Evolutionary conservation across 352 stramenopile genomes (phyloP).

Genomic region (Pilasporangium apinafurcum): DNA sequence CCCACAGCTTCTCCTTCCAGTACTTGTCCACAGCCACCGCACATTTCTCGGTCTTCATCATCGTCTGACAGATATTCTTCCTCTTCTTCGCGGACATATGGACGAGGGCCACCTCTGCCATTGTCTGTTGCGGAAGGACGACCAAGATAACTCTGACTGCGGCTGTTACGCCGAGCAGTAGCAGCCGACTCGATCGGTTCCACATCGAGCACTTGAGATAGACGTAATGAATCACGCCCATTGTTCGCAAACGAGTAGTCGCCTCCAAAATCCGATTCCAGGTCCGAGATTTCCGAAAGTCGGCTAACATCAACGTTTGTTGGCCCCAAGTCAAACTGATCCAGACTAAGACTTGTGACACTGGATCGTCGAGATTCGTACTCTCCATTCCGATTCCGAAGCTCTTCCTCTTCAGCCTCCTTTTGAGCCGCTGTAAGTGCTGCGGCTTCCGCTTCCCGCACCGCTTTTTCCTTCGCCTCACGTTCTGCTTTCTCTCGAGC

Average conservation of each 20-base stretch:
- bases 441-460: conserved; percentile 11
- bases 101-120: too few species aligned
- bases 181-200: conserved; percentile 50
- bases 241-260: conserved; percentile 61
- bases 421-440: conserved; percentile 8
- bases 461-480: conserved; percentile 17
- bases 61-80: conserved; percentile 49
- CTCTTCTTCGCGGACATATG: conserved; percentile 19
- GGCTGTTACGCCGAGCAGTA: conserved; percentile 9
- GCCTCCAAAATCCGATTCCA: conserved; percentile 42
- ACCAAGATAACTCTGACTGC: conserved; percentile 21
- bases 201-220: conserved; percentile 77
- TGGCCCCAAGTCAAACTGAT: conserved; percentile 68
- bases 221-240: conserved; percentile 58
- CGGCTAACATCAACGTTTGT: conserved; percentile 34
- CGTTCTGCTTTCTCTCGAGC: conserved; percentile 19
- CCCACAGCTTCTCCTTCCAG: conserved; percentile 76
- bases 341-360: conserved; percentile 35
- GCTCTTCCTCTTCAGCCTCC: conserved; percentile 15
- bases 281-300: conserved; percentile 58
- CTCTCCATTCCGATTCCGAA: conserved; percentile 11
- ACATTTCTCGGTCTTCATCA: conserved; percentile 66
- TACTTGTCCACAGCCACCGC: conserved; percentile 56
- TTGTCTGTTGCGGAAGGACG: conserved; percentile 39
- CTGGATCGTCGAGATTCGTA: conserved; percentile 10